Conservation (phyloP, 208 protist genomes). For the Herpetomonas tarakana region DNA sequence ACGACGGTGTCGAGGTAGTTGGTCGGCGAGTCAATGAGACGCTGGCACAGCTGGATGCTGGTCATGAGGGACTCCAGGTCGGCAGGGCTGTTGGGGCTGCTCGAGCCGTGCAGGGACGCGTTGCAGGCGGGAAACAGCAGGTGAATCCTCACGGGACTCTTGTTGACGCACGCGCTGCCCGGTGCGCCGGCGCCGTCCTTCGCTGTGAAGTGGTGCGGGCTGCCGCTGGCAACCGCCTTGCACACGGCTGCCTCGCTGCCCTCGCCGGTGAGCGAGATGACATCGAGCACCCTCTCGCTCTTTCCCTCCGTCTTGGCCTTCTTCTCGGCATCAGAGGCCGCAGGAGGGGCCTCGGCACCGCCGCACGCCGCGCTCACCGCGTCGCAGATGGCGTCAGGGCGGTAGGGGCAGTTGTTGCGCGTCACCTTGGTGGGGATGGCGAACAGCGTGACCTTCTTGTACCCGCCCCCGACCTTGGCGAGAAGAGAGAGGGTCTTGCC, state of each 20-base stretch:
- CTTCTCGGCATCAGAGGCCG: not conserved
- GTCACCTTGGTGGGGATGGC: slow-evolving; percentile 46
- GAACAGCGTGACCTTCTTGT: slow-evolving; percentile 35
- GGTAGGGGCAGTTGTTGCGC: slow-evolving; percentile 67
- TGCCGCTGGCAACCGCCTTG: too few relatives aligned
- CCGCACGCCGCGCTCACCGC: slow-evolving; percentile 27
- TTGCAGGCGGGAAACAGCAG: too few relatives aligned
- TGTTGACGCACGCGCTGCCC: too few relatives aligned
- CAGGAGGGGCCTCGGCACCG: slow-evolving; percentile 5
- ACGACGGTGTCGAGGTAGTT: slow-evolving; percentile 68
- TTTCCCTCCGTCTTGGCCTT: slow-evolving; percentile 5
- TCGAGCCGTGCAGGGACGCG: too few relatives aligned
- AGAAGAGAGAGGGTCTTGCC: slow-evolving; percentile 27
- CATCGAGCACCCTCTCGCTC: too few relatives aligned
- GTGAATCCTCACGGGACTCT: too few relatives aligned
- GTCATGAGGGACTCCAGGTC: slow-evolving; percentile 53
- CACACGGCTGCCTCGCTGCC: too few relatives aligned
- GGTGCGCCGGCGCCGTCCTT: too few relatives aligned
- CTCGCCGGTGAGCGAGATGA: too few relatives aligned
- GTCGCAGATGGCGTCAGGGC: slow-evolving; percentile 45
- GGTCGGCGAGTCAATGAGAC: slow-evolving; percentile 80
- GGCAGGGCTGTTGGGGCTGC: slow-evolving; percentile 12
- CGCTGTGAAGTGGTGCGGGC: too few relatives aligned
- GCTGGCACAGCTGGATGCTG: slow-evolving; percentile 76
- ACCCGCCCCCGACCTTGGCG: slow-evolving; percentile 16